phyloP scores from a whole-genome alignment of 2,329 filamentous ascomycete species.

The Paraphaeosphaeria minitans region DNA sequence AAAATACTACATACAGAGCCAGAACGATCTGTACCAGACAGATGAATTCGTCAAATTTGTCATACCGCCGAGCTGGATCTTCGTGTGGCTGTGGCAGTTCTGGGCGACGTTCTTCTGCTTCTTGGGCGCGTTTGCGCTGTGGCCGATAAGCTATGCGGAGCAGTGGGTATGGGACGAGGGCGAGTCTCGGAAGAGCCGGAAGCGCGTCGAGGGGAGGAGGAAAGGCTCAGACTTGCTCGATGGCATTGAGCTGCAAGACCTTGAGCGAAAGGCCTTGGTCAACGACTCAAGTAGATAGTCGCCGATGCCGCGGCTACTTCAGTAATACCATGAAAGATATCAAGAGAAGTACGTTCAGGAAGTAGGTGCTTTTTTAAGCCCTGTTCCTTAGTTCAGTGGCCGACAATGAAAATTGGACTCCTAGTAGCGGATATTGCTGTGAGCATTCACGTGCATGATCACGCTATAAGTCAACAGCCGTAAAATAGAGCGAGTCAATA shows the following conservation, averaged over 20 bases:
- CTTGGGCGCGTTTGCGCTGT: conserved; percentile 58
- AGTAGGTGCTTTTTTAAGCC: background rate
- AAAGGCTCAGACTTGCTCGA: conserved; percentile 4
- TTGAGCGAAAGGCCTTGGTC: conserved; percentile 20
- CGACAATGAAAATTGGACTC: too few relatives aligned
- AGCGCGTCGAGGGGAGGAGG: background rate
- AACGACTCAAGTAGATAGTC: conserved; percentile 4
- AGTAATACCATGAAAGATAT: background rate
- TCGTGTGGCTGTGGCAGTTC: conserved; percentile 68
- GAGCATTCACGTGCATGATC: too few relatives aligned
- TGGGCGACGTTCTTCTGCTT: conserved; percentile 69
- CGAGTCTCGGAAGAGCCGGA: conserved; percentile 7
- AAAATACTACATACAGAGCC: conserved; percentile 73
- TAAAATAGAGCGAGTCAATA: too few relatives aligned
- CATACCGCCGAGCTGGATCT: conserved; percentile 59
- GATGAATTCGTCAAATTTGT: conserved; percentile 78
- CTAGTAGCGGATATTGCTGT: too few relatives aligned
- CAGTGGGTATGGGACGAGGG: conserved; percentile 37
- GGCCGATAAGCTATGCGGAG: conserved; percentile 58
- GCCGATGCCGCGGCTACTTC: background rate
- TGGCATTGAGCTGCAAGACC: conserved; percentile 19
- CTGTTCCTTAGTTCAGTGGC: background rate
- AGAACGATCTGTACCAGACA: conserved; percentile 82
- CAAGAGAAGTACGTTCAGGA: background rate
- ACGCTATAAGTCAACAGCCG: too few relatives aligned